A percentile compares a stretch with the other conserved stretches of the same genome.
These are phyloP conservation scores for Stachybotrys echinatus DNA, from an alignment of 2,329 filamentous ascomycete species.

Conservation along the genomic window DNA sequence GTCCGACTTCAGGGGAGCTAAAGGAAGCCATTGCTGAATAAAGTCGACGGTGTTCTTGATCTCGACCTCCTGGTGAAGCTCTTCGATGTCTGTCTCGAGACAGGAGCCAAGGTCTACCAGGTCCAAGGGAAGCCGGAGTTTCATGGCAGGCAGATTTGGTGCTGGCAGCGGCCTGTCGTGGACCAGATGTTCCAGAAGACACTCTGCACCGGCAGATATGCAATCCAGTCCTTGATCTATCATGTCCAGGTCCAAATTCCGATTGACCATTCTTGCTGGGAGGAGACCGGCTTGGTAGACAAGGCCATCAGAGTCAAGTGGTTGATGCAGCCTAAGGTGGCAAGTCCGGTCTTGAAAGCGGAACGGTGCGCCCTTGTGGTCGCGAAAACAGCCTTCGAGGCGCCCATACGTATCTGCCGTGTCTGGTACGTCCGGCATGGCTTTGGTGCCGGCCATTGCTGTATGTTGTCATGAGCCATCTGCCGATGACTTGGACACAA, in stretches of 20 bases:
- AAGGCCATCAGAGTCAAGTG: slow-evolving; percentile 8
- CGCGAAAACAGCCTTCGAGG: slow-evolving; percentile 17
- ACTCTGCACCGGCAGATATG: background rate
- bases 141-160: too few relatives aligned
- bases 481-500: too few relatives aligned
- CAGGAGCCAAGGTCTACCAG: slow-evolving; percentile 18
- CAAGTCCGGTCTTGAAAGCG: slow-evolving; percentile 15
- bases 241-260: background rate
- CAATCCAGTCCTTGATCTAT: background rate
- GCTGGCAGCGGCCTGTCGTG: too few relatives aligned
- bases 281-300: slow-evolving; percentile 15
- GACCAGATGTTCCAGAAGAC: too few relatives aligned
- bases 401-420: slow-evolving; percentile 19
- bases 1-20: slow-evolving; percentile 24
- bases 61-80: slow-evolving; percentile 13
- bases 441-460: background rate
- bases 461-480: background rate
- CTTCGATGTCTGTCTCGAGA: slow-evolving; percentile 12
- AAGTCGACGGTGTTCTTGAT: slow-evolving; percentile 13
- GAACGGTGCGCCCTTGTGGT: slow-evolving; percentile 18
- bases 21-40: slow-evolving; percentile 21
- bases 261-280: too few relatives aligned
- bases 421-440: background rate
- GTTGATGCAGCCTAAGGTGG: slow-evolving; percentile 7
- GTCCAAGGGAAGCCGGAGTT: slow-evolving; percentile 2